Percentiles rank a stretch among this genome's conserved stretches.
Conservation (phyloP, 1,284 basidiomycete species). For the Rhodotorula sp. region DNA sequence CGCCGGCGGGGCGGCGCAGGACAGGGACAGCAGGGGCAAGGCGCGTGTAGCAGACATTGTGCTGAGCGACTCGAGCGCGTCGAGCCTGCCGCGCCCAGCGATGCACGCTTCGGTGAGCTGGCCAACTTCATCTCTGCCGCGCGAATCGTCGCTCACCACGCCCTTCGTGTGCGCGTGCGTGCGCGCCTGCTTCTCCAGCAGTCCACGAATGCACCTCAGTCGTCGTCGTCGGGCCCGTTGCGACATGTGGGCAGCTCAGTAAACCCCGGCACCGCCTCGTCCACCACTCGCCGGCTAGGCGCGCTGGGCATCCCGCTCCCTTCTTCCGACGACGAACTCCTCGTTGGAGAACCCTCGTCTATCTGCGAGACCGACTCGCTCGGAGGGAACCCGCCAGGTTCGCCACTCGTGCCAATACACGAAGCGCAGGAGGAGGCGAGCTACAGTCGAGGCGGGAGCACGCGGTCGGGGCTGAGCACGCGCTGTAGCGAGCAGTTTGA, state of each 20-base stretch:
- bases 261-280: neutral
- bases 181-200: too few species aligned
- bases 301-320: constrained; percentile 26
- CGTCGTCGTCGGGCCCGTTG: too few species aligned
- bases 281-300: constrained; percentile 12
- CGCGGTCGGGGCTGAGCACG: constrained; percentile 11
- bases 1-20: neutral
- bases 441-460: constrained; percentile 17
- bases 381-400: constrained; percentile 17
- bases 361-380: constrained; percentile 17
- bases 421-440: constrained; percentile 8
- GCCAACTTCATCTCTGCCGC: neutral
- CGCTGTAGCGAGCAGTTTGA: neutral
- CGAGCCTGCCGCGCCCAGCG: neutral
- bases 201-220: neutral
- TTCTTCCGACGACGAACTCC: constrained; percentile 2
- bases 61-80: neutral
- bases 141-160: neutral
- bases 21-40: neutral
- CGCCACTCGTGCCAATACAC: neutral
- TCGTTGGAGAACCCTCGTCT: neutral
- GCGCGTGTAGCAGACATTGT: neutral
- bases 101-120: neutral
- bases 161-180: neutral
- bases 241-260: too few species aligned